phyloP scores from a whole-genome alignment of 2,329 filamentous ascomycete species.

The Claviceps humidiphila region DNA sequence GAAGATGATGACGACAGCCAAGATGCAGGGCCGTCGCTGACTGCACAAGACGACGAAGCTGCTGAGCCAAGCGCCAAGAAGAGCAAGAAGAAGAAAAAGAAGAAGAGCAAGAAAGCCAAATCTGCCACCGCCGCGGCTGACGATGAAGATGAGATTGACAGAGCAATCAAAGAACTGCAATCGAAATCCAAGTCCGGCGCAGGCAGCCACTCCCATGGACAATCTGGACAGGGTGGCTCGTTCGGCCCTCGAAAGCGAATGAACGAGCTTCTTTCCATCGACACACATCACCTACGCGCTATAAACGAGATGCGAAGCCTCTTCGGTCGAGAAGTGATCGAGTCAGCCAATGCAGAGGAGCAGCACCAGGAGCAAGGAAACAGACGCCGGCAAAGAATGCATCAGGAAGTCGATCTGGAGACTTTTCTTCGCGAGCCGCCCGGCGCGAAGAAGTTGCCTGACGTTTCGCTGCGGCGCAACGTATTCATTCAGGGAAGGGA shows the following conservation, averaged over 20 bases:
- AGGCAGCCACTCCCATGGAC: not conserved
- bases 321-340: slow-evolving; percentile 45
- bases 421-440: slow-evolving; percentile 41
- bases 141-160: slow-evolving; percentile 42
- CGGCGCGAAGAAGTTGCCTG: slow-evolving; percentile 47
- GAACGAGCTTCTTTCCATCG: slow-evolving; percentile 34
- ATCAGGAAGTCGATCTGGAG: slow-evolving; percentile 43
- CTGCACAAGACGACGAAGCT: slow-evolving; percentile 13
- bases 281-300: slow-evolving; percentile 64
- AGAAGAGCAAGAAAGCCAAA: slow-evolving; percentile 22
- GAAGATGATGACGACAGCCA: slow-evolving; percentile 14
- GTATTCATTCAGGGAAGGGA: slow-evolving; percentile 78
- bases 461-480: slow-evolving; percentile 63
- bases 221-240: slow-evolving; percentile 7
- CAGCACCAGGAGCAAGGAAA: slow-evolving; percentile 21
- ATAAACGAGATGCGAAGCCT: slow-evolving; percentile 74
- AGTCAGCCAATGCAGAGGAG: slow-evolving; percentile 37
- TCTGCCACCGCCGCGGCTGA: slow-evolving; percentile 12
- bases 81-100: slow-evolving; percentile 24
- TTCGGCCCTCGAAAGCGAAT: slow-evolving; percentile 10
- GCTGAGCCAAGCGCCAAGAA: slow-evolving; percentile 12
- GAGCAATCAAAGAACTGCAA: slow-evolving; percentile 34
- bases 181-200: not conserved
- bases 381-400: slow-evolving; percentile 19
- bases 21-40: slow-evolving; percentile 16